Evolutionary conservation across 441 rosid species (phyloP), one percentile per base, ranked within the genome.

Genomic region (Euphorbia schlechtendalii): DNA sequence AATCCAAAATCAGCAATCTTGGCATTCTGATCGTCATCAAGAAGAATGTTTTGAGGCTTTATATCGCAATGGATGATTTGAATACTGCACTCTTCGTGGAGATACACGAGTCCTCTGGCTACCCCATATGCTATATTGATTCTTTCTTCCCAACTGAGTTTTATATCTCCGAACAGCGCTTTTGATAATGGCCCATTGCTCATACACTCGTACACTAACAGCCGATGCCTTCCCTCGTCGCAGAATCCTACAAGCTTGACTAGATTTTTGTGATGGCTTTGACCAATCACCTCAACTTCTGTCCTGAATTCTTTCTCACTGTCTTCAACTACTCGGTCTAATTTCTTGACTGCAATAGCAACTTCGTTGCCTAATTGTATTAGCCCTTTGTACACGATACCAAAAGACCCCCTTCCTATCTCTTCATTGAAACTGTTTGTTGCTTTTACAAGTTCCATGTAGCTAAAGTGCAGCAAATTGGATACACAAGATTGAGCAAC

Each of bases 371-470:
- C n/a, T n/a, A n/a, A n/a, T n/a, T n/a, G n/a, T n/a, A n/a, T n/a
- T n/a, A n/a, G n/a, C n/a, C n/a, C n/a, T n/a, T n/a, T n/a, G n/a
- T n/a, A n/a, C n/a, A n/a, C n/a, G n/a, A n/a, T n/a, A n/a, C n/a
- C n/a, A 48, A 70, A 77, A 28, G 79, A 30, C 6, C 84, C 86
- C 22, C 78, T 82, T 14, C 86, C 84, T 0, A 80, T 43, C 36
- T 77, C 76, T 62, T 77, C 83, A 53, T 25, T 59, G 75, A 82
- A 84, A 8, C 60, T 74, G 10, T 53, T 18, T 5, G 86, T 76
- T 7, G 82, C 83, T 32, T 21, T 46, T 28, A 49, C 75, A 20
- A 83, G 72, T 61, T 80, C 83, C 2, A 51, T 55, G 62, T 70
- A 83, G 21, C 69, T 68, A 51, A 80, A 84, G 34, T 11, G 48